Conservation (phyloP, 345 rosid genomes). For the Turritis glabra region DNA sequence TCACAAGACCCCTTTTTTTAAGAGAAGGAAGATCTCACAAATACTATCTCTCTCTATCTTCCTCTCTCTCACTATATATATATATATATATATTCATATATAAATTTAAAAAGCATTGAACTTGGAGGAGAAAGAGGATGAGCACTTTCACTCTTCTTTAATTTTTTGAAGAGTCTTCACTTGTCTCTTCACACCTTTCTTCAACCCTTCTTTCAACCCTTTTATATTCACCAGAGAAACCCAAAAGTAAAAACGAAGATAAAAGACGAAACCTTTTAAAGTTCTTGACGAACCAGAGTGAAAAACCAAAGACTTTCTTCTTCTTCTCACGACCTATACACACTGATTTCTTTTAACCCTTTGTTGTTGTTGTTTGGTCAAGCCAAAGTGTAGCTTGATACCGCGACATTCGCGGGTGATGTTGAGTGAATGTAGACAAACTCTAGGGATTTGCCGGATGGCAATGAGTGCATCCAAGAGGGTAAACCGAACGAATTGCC, state of each 20-base stretch:
- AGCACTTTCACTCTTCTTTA: conserved; percentile 60
- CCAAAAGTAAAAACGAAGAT: conserved; percentile 42
- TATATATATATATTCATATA: conserved; percentile 35
- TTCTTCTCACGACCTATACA: conserved; percentile 36
- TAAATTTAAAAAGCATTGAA: conserved; percentile 24
- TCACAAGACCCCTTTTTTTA: conserved; percentile 25
- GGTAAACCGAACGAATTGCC: conserved; percentile 70
- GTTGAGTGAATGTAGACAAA: conserved; percentile 89
- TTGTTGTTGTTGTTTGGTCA: conserved; percentile 40
- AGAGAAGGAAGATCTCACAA: conserved; percentile 42
- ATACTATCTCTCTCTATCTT: conserved; percentile 24
- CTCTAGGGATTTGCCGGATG: conserved; percentile 75
- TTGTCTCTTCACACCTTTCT: conserved; percentile 44
- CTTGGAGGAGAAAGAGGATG: conserved; percentile 94
- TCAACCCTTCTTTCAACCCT: conserved; percentile 35
- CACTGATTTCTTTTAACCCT: conserved; percentile 19
- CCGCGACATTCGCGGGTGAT: conserved; percentile 61
- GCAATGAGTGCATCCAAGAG: conserved; percentile 66
- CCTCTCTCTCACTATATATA: conserved; percentile 13
- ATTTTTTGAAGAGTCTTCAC: conserved; percentile 41
- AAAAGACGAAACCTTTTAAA: conserved; percentile 40
- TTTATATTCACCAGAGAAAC: conserved; percentile 31
- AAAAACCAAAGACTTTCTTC: conserved; percentile 33
- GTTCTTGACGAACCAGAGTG: conserved; percentile 59
- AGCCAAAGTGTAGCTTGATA: conserved; percentile 74